These are phyloP conservation scores for Venturia oleaginea DNA, from an alignment of 2,329 filamentous ascomycete genomes.

Conservation along the genomic window DNA sequence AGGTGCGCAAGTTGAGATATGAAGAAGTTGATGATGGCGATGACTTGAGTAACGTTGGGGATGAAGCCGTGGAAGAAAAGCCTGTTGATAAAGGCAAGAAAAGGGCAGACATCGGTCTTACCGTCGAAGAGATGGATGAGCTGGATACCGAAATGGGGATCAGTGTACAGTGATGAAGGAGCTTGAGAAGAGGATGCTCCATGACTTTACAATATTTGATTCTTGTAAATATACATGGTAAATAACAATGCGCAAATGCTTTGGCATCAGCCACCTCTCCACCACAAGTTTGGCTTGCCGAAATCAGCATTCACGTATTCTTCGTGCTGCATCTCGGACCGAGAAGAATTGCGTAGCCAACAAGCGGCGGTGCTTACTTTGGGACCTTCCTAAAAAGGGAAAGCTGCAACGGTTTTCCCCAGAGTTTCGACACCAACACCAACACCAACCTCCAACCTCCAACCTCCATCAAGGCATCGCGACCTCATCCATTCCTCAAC, in stretches of 20 bases:
- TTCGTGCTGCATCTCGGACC: background rate
- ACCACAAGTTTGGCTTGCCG: background rate
- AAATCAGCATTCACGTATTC: background rate
- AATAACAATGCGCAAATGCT: too few relatives aligned
- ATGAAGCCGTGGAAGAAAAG: background rate
- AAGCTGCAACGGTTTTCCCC: background rate
- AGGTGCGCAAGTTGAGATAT: background rate
- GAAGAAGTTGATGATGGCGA: background rate
- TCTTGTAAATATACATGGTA: too few relatives aligned
- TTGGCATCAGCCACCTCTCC: background rate
- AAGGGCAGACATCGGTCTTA: background rate
- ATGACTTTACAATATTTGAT: too few relatives aligned
- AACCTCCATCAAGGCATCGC: background rate
- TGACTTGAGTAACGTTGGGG: background rate
- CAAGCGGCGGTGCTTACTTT: background rate
- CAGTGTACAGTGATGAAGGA: background rate
- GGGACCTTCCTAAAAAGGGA: background rate
- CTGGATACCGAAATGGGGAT: background rate
- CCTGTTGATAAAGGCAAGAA: conserved; percentile 1
- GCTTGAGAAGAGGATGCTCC: background rate
- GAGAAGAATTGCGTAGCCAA: too few relatives aligned
- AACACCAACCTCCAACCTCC: background rate
- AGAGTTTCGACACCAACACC: background rate
- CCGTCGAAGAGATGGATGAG: background rate
- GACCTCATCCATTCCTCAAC: background rate